These are phyloP conservation scores for Nakazawaea peltata DNA, from an alignment of 805 yeast species.

Conservation along the genomic window DNA sequence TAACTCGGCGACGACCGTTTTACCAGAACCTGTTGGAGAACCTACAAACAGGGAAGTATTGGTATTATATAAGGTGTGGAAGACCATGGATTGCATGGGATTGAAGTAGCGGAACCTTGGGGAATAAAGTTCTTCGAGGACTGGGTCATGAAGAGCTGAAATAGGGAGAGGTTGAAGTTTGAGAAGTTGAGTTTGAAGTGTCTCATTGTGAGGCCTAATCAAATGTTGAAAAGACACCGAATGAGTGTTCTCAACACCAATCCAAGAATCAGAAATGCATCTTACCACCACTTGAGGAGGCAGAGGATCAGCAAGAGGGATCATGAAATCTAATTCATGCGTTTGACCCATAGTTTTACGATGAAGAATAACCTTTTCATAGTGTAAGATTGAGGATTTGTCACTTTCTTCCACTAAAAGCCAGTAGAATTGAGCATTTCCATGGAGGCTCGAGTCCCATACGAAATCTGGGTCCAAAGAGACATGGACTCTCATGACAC, in stretches of 20 bases:
- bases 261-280: slow-evolving; percentile 80
- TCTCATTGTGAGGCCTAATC: slow-evolving; percentile 81
- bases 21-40: slow-evolving; percentile 98
- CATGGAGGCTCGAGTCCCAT: slow-evolving; percentile 83
- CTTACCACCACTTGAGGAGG: slow-evolving; percentile 83
- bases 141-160: slow-evolving; percentile 63
- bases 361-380: slow-evolving; percentile 69
- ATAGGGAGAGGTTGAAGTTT: slow-evolving; percentile 82
- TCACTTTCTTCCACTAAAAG: slow-evolving; percentile 84
- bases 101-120: slow-evolving; percentile 76
- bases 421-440: slow-evolving; percentile 86
- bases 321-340: slow-evolving; percentile 85
- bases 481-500: slow-evolving; percentile 77
- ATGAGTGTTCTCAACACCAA: slow-evolving; percentile 72
- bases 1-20: slow-evolving; percentile 92
- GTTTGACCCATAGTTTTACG: slow-evolving; percentile 41
- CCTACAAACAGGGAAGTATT: slow-evolving; percentile 84
- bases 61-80: slow-evolving; percentile 78
- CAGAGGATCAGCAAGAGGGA: slow-evolving; percentile 82
- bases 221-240: slow-evolving; percentile 85
- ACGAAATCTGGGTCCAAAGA: slow-evolving; percentile 64
- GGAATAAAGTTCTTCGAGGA: slow-evolving; percentile 61
- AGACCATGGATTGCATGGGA: slow-evolving; percentile 98
- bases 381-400: slow-evolving; percentile 64
- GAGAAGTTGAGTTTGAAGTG: slow-evolving; percentile 73